A percentile compares a stretch with the other conserved stretches of the same genome.
Evolutionary conservation across 495 filamentous ascomycete species (phyloP).

Genomic region (Penicillium samsonianum): DNA sequence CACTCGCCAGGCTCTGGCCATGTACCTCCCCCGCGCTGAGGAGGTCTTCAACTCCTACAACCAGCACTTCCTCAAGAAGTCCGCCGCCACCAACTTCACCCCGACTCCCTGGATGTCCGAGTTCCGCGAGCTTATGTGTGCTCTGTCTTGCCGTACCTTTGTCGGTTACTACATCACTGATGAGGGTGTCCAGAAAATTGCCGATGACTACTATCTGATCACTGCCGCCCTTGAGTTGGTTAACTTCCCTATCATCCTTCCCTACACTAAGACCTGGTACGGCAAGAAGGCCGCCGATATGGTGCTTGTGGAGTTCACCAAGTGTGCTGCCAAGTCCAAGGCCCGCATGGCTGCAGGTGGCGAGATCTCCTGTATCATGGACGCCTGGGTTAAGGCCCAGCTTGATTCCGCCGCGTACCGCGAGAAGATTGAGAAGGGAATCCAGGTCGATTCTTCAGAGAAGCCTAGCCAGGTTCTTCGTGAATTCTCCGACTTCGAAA

Average conservation of each 20-base stretch:
- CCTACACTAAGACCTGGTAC: constrained; percentile 95
- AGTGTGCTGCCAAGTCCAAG: constrained; percentile 91
- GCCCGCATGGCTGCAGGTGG: constrained; percentile 90
- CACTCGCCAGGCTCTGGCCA: constrained; percentile 83
- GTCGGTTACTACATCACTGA: constrained; percentile 94
- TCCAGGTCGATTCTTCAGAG: constrained; percentile 63
- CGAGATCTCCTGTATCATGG: constrained; percentile 87
- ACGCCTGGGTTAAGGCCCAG: constrained; percentile 88
- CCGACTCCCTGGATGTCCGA: constrained; percentile 85
- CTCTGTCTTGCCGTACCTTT: constrained; percentile 92
- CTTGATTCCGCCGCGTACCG: constrained; percentile 76
- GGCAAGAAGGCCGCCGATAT: constrained; percentile 94
- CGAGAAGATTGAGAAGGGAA: constrained; percentile 69
- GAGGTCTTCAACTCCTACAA: constrained; percentile 90
- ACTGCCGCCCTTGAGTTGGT: constrained; percentile 95
- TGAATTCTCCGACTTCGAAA: constrained; percentile 88
- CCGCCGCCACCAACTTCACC: constrained; percentile 63
- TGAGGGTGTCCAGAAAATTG: constrained; percentile 87
- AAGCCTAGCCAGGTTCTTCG: constrained; percentile 83
- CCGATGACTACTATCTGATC: constrained; percentile 95
- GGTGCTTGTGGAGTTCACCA: constrained; percentile 85
- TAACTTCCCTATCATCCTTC: constrained; percentile 97
- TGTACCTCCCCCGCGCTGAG: constrained; percentile 90
- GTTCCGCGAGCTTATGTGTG: constrained; percentile 96
- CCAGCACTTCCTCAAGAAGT: constrained; percentile 71